Evolutionary conservation across 129 eudicot genomes (phyloP).

Genomic region (Helianthus tuberosus): DNA sequence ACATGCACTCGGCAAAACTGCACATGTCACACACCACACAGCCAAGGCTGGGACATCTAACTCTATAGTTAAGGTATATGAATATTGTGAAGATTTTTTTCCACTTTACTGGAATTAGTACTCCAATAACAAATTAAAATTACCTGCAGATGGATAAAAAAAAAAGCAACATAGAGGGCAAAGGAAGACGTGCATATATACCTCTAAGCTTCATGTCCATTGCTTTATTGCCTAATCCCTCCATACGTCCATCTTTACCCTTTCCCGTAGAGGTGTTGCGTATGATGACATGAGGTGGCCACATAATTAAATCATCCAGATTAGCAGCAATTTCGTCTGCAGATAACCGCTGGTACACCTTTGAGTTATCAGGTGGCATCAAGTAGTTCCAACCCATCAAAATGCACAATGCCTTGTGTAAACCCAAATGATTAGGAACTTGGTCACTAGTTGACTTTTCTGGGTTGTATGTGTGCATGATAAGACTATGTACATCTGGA

Average conservation of each 20-base stretch:
- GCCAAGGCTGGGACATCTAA: not conserved
- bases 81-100: not conserved
- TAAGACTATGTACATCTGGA: conserved; percentile 77
- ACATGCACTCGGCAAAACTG: not conserved
- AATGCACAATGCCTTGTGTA: conserved; percentile 90
- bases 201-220: conserved; percentile 92
- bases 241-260: conserved; percentile 86
- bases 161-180: not conserved
- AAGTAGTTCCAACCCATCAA: conserved; percentile 88
- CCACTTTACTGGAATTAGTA: not conserved
- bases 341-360: conserved; percentile 73
- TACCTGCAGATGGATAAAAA: not conserved
- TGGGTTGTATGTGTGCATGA: conserved; percentile 91
- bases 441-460: conserved; percentile 50
- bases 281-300: conserved; percentile 94
- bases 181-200: conserved; percentile 38
- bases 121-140: not conserved
- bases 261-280: conserved; percentile 84
- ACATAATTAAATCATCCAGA: conserved; percentile 80
- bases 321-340: conserved; percentile 71
- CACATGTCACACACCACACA: not conserved
- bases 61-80: not conserved
- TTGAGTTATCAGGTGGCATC: conserved; percentile 84
- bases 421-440: conserved; percentile 81
- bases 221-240: conserved; percentile 94